Base-by-base conservation (phyloP, 768 basidiomycete genomes). In the Kwoniella sp. region DNA sequence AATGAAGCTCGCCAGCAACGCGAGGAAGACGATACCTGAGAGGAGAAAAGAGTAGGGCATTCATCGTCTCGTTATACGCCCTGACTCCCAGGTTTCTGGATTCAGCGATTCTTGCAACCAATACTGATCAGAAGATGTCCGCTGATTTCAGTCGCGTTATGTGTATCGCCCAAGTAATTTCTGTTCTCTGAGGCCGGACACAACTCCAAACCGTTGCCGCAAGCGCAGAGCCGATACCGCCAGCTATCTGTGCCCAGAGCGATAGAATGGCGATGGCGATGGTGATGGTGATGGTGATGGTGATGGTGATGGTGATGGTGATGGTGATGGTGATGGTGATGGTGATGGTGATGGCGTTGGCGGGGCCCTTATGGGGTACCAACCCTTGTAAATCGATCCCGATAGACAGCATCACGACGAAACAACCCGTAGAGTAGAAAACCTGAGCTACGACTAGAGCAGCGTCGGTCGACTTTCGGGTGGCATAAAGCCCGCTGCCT, bases 191-290 rank as follows among this genome's bases (percentile, higher is more conserved):
- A 17, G 41, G 41, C 4, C 9, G 15, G 17, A 45, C 41, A 20
- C 41, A 17, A 15, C n/a, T 64, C 73, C 76, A 78, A 4, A 77
- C 41, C 8, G 72, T 64, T n/a, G 58, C 58, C 2, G 74, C 72
- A 57, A 79, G 76, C 7, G 81, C 80, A 1, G 67, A 71, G 1
- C 78, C 79, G 56, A 80, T 71, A 0, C 72, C 71, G 48, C 71
- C 74, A n/a, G 80, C 81, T n/a, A 82, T 71, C 59, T 71, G 69
- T n/a, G 81, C 73, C 65, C 77, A 78, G 20, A 82, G 62, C 2
- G 77, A 68, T 5, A 79, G 60, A 25, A 78, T 47, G 0, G 81
- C 75, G 15, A 75, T 78, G 26, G 76, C 78, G 13, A 70, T 55
- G 1, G 77, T 79, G 41, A 82, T n/a, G n/a, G n/a, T n/a, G n/a